phyloP scores from a whole-genome alignment of 1,284 basidiomycete species.

The Ganoderma leucocontextum region DNA sequence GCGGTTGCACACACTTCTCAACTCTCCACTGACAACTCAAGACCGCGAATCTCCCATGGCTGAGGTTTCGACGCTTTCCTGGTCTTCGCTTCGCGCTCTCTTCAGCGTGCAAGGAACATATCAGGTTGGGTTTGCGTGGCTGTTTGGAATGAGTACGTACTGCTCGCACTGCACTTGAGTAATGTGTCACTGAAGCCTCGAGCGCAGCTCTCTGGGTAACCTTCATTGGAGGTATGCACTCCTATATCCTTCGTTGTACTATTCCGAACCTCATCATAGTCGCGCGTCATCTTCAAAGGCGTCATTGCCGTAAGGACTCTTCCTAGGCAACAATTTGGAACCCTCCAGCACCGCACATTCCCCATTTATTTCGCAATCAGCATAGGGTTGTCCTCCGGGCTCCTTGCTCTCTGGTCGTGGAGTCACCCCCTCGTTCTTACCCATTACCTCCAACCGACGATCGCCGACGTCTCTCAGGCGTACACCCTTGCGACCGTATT shows the following conservation, averaged over 20 bases:
- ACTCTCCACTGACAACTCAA: background rate
- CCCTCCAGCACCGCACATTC: slow-evolving; percentile 77
- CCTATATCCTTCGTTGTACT: background rate
- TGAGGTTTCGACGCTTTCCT: slow-evolving; percentile 43
- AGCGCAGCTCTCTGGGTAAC: slow-evolving; percentile 66
- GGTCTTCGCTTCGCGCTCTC: slow-evolving; percentile 50
- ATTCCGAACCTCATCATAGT: background rate
- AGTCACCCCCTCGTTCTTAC: slow-evolving; percentile 69
- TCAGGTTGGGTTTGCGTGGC: slow-evolving; percentile 63
- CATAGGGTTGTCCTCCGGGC: slow-evolving; percentile 59
- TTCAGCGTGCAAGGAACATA: slow-evolving; percentile 59
- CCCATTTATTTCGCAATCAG: slow-evolving; percentile 79
- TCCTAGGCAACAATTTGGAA: slow-evolving; percentile 79
- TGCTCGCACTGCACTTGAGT: background rate
- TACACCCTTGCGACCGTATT: slow-evolving; percentile 64
- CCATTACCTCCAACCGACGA: slow-evolving; percentile 54
- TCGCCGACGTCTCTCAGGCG: slow-evolving; percentile 76
- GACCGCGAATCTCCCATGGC: slow-evolving; percentile 26
- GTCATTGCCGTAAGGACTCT: slow-evolving; percentile 66
- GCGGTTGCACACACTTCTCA: background rate
- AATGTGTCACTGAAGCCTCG: slow-evolving; percentile 12
- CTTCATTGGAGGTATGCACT: slow-evolving; percentile 65
- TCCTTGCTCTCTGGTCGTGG: slow-evolving; percentile 70
- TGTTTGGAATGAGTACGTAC: slow-evolving; percentile 74
- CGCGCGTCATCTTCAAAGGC: slow-evolving; percentile 44